Percentiles rank a stretch among this genome's conserved stretches.
Evolutionary conservation across 2,329 filamentous ascomycete genomes (phyloP).

Genomic region (Pseudogymnoascus sp.): DNA sequence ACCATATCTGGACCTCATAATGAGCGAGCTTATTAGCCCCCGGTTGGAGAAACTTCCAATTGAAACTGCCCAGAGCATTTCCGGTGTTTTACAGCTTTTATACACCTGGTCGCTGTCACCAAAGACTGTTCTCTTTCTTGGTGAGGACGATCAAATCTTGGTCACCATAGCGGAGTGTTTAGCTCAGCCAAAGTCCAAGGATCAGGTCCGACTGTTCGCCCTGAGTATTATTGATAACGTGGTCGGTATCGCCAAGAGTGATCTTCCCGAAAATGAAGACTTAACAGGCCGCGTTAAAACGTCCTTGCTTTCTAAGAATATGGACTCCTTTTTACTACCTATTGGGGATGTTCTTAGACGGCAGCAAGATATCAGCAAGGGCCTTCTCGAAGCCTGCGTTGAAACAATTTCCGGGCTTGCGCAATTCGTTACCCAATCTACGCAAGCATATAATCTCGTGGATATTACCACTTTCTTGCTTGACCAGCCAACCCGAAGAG

Average conservation of each 20-base stretch:
- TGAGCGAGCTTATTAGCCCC: conserved; percentile 68
- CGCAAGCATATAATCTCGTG: conserved; percentile 69
- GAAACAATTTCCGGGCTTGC: conserved; percentile 71
- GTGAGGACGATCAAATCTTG: conserved; percentile 52
- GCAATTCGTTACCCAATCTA: conserved; percentile 57
- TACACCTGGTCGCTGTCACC: conserved; percentile 69
- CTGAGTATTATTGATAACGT: conserved; percentile 67
- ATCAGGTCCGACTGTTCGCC: conserved; percentile 77
- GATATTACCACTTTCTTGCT: conserved; percentile 75
- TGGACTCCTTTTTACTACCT: conserved; percentile 55
- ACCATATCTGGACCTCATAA: conserved; percentile 61
- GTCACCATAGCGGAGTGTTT: conserved; percentile 66
- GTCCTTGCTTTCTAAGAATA: conserved; percentile 49
- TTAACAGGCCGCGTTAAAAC: conserved; percentile 41
- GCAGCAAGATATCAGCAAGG: conserved; percentile 51
- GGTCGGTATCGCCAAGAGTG: conserved; percentile 50
- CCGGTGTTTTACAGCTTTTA: conserved; percentile 72
- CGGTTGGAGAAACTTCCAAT: conserved; percentile 69
- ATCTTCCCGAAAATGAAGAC: conserved; percentile 43
- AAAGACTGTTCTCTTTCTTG: conserved; percentile 60
- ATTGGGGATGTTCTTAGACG: conserved; percentile 60
- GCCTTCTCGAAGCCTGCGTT: conserved; percentile 71
- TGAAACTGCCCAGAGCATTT: conserved; percentile 86
- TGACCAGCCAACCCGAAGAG: conserved; percentile 73
- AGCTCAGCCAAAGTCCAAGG: conserved; percentile 64